These are phyloP conservation scores for Beauveria sp. DNA, from an alignment of 2,329 filamentous ascomycete species.

Conservation along the genomic window DNA sequence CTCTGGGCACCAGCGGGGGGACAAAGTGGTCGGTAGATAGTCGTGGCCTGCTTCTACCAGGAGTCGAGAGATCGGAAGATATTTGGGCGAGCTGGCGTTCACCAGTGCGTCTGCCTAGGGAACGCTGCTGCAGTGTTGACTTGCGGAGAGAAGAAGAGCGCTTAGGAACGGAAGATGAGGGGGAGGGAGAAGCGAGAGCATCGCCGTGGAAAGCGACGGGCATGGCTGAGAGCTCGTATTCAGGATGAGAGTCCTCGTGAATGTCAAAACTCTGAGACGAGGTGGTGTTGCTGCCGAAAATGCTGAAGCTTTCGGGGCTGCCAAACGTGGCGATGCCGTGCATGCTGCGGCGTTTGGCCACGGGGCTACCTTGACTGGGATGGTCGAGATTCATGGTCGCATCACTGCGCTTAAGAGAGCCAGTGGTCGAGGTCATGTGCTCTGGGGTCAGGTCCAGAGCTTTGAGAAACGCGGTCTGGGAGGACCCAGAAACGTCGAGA, in stretches of 20 bases:
- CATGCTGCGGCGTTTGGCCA: conserved; percentile 83
- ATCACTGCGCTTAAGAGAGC: conserved; percentile 87
- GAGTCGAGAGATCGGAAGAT: conserved; percentile 46
- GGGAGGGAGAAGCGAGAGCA: conserved; percentile 34
- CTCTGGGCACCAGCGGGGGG: conserved; percentile 51
- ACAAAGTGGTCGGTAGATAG: conserved; percentile 75
- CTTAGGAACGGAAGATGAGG: conserved; percentile 51
- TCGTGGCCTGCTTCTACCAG: conserved; percentile 58
- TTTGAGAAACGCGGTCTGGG: conserved; percentile 43
- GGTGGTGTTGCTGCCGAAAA: conserved; percentile 58
- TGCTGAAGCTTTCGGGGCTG: conserved; percentile 54
- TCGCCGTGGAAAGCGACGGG: conserved; percentile 30
- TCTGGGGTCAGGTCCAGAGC: conserved; percentile 38
- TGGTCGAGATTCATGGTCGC: conserved; percentile 83
- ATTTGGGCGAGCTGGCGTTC: conserved; percentile 47
- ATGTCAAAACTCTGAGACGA: conserved; percentile 42
- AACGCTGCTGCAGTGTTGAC: conserved; percentile 82
- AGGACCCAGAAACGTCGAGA: conserved; percentile 47
- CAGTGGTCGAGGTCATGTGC: conserved; percentile 41
- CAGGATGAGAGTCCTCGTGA: conserved; percentile 39
- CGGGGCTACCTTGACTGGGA: conserved; percentile 70
- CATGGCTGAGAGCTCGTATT: conserved; percentile 45
- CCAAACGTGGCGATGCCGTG: conserved; percentile 63
- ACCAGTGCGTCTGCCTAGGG: conserved; percentile 51
- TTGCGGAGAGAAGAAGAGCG: conserved; percentile 72